phyloP scores from a whole-genome alignment of 768 basidiomycete genomes.

The Boletus subcaerulescens region DNA sequence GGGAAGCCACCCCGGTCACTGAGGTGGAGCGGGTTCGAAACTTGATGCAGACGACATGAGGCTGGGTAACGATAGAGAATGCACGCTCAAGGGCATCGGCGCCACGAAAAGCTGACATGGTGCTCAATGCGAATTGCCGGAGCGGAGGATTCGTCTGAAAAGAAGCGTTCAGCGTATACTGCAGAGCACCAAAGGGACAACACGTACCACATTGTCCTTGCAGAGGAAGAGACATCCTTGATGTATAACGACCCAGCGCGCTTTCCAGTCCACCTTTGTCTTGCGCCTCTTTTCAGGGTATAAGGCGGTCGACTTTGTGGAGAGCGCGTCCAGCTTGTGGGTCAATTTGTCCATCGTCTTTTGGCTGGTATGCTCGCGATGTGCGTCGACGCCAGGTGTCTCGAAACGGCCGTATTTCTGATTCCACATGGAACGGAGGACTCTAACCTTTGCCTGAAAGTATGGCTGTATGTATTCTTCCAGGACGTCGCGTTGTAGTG shows the following conservation, averaged over 20 bases:
- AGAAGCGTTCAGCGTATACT: neutral
- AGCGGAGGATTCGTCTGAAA: slow-evolving; percentile 39
- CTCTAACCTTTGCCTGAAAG: slow-evolving; percentile 53
- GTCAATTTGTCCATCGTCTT: slow-evolving; percentile 17
- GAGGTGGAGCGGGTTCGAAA: slow-evolving; percentile 23
- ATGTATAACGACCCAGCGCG: slow-evolving; percentile 59
- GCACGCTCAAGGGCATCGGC: slow-evolving; percentile 40
- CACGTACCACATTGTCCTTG: slow-evolving; percentile 47
- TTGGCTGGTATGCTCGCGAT: neutral
- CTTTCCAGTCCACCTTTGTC: slow-evolving; percentile 56
- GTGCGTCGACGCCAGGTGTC: slow-evolving; percentile 11
- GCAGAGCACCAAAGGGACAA: slow-evolving; percentile 16
- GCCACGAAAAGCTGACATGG: slow-evolving; percentile 44
- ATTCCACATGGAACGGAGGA: slow-evolving; percentile 45
- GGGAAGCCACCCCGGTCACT: slow-evolving; percentile 8
- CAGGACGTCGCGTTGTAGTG: slow-evolving; percentile 40
- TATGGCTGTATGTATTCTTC: slow-evolving; percentile 54
- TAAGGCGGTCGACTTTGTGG: slow-evolving; percentile 3
- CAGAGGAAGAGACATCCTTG: slow-evolving; percentile 54
- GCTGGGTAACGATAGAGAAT: slow-evolving; percentile 19
- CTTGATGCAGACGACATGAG: slow-evolving; percentile 41
- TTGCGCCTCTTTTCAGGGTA: slow-evolving; percentile 27
- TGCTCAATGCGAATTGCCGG: slow-evolving; percentile 39
- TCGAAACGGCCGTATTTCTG: slow-evolving; percentile 29
- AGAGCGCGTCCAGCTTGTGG: slow-evolving; percentile 5